A percentile compares a stretch with the other conserved stretches of the same genome.
Evolutionary conservation across 2,329 filamentous ascomycete genomes (phyloP).

Genomic region (Exserohilum turcica): DNA sequence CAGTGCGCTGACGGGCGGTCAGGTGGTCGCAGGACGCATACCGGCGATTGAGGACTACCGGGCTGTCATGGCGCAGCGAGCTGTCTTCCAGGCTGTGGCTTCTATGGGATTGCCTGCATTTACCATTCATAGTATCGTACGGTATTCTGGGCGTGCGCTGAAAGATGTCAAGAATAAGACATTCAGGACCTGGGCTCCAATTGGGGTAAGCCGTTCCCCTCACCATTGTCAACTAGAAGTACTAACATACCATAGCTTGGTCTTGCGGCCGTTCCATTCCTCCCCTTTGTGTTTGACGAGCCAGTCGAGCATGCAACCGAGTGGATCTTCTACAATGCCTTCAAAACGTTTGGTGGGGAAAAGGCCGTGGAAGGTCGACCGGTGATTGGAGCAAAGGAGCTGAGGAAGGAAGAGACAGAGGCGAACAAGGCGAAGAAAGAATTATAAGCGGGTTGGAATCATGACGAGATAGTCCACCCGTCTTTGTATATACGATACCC

Average conservation of each 20-base stretch:
- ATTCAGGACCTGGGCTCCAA: conserved; percentile 84
- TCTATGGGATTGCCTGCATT: conserved; percentile 94
- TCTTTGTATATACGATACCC: conserved; percentile 2
- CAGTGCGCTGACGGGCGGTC: conserved; percentile 27
- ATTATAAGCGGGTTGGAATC: conserved; percentile 29
- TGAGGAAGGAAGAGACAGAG: conserved; percentile 43
- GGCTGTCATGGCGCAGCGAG: conserved; percentile 88
- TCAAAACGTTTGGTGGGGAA: conserved; percentile 72
- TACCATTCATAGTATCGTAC: conserved; percentile 90
- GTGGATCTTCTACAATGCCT: conserved; percentile 84
- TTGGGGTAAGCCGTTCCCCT: conserved; percentile 69
- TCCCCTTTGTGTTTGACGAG: conserved; percentile 85
- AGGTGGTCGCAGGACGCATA: conserved; percentile 53
- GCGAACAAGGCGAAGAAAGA: conserved; percentile 45
- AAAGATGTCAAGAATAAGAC: conserved; percentile 78
- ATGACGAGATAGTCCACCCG: not conserved
- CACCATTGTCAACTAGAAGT: not conserved
- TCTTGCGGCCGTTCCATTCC: conserved; percentile 71
- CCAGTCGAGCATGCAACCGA: conserved; percentile 92
- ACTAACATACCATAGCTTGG: conserved; percentile 56
- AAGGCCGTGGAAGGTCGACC: conserved; percentile 57
- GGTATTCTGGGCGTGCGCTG: conserved; percentile 84
- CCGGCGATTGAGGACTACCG: conserved; percentile 86
- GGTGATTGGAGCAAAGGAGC: conserved; percentile 45
- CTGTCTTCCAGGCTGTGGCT: conserved; percentile 86